Evolutionary conservation across 2,329 filamentous ascomycete genomes (phyloP).

Genomic region (Xylaria hypoxylon): DNA sequence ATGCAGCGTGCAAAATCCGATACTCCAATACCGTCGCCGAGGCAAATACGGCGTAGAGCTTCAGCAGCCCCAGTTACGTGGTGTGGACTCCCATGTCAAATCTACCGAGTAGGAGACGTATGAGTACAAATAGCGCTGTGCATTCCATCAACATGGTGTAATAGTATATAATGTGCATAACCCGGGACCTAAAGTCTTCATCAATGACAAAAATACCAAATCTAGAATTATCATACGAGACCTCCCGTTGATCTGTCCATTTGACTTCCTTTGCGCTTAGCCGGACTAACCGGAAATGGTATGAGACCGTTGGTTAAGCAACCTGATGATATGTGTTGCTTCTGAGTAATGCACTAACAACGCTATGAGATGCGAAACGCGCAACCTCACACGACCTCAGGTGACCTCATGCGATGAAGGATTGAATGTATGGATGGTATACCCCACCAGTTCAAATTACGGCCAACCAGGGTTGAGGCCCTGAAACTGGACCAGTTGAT

Average conservation of each 20-base stretch:
- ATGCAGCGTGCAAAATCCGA: too few relatives aligned
- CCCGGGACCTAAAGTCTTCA: not conserved
- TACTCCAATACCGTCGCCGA: too few relatives aligned
- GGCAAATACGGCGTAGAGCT: too few relatives aligned
- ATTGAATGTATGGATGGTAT: not conserved
- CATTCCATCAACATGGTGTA: too few relatives aligned
- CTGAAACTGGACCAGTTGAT: not conserved
- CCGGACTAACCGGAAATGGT: not conserved
- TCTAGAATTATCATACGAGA: slow-evolving; percentile 16
- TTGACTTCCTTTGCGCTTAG: not conserved
- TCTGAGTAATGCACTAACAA: not conserved
- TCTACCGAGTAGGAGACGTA: too few relatives aligned
- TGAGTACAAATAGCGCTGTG: too few relatives aligned
- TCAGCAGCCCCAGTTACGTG: too few relatives aligned
- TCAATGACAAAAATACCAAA: not conserved
- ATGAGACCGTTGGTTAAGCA: not conserved
- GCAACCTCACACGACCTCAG: slow-evolving; percentile 13
- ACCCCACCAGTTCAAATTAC: not conserved
- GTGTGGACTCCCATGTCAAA: too few relatives aligned
- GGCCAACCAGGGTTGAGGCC: not conserved
- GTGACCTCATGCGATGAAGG: slow-evolving; percentile 11
- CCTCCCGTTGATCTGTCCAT: not conserved
- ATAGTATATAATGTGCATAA: not conserved
- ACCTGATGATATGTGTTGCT: not conserved
- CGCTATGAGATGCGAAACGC: slow-evolving; percentile 2